Evolutionary conservation across 306 rosid species (phyloP).

Genomic region (Medicago truncatula): DNA sequence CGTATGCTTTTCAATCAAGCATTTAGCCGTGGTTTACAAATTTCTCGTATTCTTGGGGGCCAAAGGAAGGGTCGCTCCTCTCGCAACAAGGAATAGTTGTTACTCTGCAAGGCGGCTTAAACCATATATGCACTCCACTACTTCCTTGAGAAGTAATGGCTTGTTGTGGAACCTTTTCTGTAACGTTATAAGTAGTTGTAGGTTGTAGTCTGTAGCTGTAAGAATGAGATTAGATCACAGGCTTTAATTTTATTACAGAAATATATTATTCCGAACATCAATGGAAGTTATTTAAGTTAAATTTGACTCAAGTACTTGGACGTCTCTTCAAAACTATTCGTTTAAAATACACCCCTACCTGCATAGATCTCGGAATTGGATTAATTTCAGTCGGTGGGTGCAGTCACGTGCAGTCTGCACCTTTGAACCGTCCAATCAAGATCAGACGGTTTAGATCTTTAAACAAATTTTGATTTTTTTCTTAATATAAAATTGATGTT

Average conservation of each 20-base stretch:
- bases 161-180: background rate
- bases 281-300: background rate
- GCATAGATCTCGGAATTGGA: no score
- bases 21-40: constrained; percentile 90
- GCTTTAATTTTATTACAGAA: background rate
- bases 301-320: background rate
- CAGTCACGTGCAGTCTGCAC: no score
- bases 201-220: background rate
- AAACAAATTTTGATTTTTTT: no score
- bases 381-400: no score
- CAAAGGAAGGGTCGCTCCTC: constrained; percentile 85
- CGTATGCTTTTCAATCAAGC: constrained; percentile 98
- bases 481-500: no score
- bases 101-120: background rate
- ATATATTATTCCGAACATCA: background rate
- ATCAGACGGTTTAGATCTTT: no score
- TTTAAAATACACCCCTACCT: background rate
- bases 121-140: background rate
- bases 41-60: constrained; percentile 97
- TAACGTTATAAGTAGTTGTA: constrained; percentile 28
- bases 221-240: background rate
- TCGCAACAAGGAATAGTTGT: constrained; percentile 75
- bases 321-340: background rate
- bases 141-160: background rate
- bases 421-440: no score